phyloP scores from a whole-genome alignment of 2,329 filamentous ascomycete genomes.

The Diaporthe ilicicola region DNA sequence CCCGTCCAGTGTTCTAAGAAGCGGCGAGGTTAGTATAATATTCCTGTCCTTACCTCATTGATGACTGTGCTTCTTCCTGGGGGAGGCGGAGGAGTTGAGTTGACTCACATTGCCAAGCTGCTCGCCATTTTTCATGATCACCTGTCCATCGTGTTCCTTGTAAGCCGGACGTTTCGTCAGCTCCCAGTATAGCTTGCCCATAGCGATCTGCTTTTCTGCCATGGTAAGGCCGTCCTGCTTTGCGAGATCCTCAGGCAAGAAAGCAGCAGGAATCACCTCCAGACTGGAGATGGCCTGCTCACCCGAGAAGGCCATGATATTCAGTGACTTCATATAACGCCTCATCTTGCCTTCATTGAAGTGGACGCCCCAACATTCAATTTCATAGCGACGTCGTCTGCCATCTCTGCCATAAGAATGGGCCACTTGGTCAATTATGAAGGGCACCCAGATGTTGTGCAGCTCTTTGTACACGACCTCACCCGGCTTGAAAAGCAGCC shows the following conservation, averaged over 20 bases:
- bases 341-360: conserved; percentile 45
- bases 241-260: conserved; percentile 49
- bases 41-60: neutral
- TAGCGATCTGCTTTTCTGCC: conserved; percentile 47
- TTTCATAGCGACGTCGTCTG: conserved; percentile 30
- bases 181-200: conserved; percentile 58
- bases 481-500: conserved; percentile 56
- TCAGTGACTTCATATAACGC: conserved; percentile 49
- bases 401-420: conserved; percentile 2
- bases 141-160: conserved; percentile 54
- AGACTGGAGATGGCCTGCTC: conserved; percentile 53
- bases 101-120: conserved; percentile 37
- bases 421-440: conserved; percentile 48
- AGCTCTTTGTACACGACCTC: conserved; percentile 53
- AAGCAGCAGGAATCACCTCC: conserved; percentile 52
- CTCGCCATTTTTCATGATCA: conserved; percentile 44
- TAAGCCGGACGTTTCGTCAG: conserved; percentile 55
- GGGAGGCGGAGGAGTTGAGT: too few relatives aligned
- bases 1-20: conserved; percentile 48
- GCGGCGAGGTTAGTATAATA: neutral
- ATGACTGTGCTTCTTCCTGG: too few relatives aligned
- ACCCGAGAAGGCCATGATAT: conserved; percentile 50
- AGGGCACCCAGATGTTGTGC: conserved; percentile 51
- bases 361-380: conserved; percentile 54
- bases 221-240: conserved; percentile 41